Base-by-base conservation (phyloP, 208 protist species). In the Novymonas esmeraldas region DNA sequence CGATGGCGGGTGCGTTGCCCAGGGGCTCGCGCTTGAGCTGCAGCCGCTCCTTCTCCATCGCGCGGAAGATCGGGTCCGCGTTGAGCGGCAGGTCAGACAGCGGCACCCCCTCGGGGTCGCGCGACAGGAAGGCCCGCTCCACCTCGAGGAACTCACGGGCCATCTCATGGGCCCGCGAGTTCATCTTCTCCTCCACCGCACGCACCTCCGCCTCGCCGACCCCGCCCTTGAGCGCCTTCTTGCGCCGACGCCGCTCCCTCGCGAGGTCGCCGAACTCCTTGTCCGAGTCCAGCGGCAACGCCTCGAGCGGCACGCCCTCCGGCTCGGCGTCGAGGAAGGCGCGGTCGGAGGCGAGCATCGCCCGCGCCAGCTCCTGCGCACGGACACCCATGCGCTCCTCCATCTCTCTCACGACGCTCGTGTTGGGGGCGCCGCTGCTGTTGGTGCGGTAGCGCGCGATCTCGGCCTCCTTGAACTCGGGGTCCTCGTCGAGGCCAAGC, bases 391-490 rank as follows among this genome's bases (percentile, higher is more conserved):
- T 89, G 29, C 63, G 60, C 36, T 80, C 64, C 49, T 80, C 68
- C 61, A 81, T 78, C 13, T 93, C 82, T 0, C 49, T 49, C 14
- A 80, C 57, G 13, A 67, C 45, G 9, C 28, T 44, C 3, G 34
- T 31, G 38, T 76, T 54, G 0, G 79, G 76, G 24, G 60, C 24
- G 10, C 31, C 63, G 36, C 41, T 62, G 16, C 73, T 70, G 20
- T 68, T 63, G 58, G 79, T 77, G 60, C 71, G 78, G 80, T 92
- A 95, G 6, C 78, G 82, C 7, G 66, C 59, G 13, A 91, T 87
- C 52, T 95, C 90, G 6, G 79, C 78, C 41, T 83, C 71, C 77
- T 89, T 93, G 64, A 95, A 95, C 52, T 87, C 76, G 2, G 76
- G 81, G 51, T 95, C 90, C 62, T 85, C 81, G 73, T 92, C 84